A percentile compares a stretch with the other conserved stretches of the same genome.
Evolutionary conservation across 2,329 filamentous ascomycete species (phyloP).

Genomic region (Orbilia brochopaga): DNA sequence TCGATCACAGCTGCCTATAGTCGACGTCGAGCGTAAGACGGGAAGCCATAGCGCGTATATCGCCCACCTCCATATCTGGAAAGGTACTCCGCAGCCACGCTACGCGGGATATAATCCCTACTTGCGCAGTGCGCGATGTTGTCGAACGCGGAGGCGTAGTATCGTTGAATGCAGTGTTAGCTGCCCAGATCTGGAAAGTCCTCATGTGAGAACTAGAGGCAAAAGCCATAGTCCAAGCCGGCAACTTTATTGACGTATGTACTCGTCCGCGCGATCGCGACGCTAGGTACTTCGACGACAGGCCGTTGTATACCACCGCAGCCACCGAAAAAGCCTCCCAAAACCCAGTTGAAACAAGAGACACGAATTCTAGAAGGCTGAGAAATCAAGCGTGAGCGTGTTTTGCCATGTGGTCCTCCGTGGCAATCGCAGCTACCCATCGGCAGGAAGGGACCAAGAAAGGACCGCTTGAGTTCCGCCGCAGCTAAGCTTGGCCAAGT

Average conservation of each 20-base stretch:
- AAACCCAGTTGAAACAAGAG: conserved; percentile 19
- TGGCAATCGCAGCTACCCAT: conserved; percentile 9
- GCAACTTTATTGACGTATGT: background rate
- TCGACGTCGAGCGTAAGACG: background rate
- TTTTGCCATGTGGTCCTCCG: conserved; percentile 30
- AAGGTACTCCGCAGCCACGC: too few relatives aligned
- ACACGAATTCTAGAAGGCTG: conserved; percentile 46
- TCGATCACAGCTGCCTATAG: background rate
- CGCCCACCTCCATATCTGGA: background rate
- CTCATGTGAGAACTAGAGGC: background rate
- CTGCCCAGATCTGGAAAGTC: conserved; percentile 5
- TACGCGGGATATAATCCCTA: too few relatives aligned
- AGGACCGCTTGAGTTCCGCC: conserved; percentile 4
- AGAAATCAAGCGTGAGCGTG: conserved; percentile 12
- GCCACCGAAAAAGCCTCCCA: conserved; percentile 1
- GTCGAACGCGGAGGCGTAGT: background rate
- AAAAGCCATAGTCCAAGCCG: background rate
- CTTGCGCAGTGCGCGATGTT: too few relatives aligned
- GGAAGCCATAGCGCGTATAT: background rate
- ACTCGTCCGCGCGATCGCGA: background rate
- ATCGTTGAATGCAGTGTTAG: background rate
- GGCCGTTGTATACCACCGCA: too few relatives aligned
- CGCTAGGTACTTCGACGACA: conserved; percentile 2
- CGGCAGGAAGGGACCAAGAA: conserved; percentile 15
- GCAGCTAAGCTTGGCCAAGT: conserved; percentile 7